These are phyloP conservation scores for Penicillium daleae DNA, from an alignment of 495 filamentous ascomycete genomes.

Conservation along the genomic window DNA sequence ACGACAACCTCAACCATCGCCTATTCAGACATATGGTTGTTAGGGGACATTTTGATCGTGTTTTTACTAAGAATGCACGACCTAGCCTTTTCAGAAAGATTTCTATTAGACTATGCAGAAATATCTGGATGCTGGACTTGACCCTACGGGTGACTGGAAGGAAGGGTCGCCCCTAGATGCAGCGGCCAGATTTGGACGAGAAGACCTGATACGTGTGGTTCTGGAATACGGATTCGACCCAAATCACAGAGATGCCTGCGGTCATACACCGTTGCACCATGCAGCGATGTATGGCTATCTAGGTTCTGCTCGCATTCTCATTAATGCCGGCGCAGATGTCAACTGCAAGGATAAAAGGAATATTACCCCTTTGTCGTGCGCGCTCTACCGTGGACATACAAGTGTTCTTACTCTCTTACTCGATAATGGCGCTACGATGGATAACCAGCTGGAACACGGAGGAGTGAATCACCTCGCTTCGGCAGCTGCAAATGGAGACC, in stretches of 20 bases:
- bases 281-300: conserved; percentile 2
- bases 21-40: conserved; percentile 9
- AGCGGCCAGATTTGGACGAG: background rate
- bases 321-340: conserved; percentile 16
- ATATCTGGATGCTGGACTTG: conserved; percentile 8
- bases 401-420: conserved; percentile 4
- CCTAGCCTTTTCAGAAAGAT: conserved; percentile 4
- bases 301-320: conserved; percentile 2
- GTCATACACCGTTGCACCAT: background rate
- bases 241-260: background rate
- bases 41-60: too few species aligned
- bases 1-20: conserved; percentile 5
- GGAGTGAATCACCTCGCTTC: background rate
- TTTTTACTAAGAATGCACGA: too few species aligned
- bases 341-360: background rate
- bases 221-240: conserved; percentile 3
- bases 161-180: background rate
- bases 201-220: background rate
- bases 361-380: background rate
- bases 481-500: background rate
- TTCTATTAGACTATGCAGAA: too few species aligned
- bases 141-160: background rate
- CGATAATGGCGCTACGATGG: conserved; percentile 7
- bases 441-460: background rate
- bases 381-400: conserved; percentile 7